These are phyloP conservation scores for Aspergillus sp. DNA, from an alignment of 2,329 filamentous ascomycete genomes.

Conservation along the genomic window DNA sequence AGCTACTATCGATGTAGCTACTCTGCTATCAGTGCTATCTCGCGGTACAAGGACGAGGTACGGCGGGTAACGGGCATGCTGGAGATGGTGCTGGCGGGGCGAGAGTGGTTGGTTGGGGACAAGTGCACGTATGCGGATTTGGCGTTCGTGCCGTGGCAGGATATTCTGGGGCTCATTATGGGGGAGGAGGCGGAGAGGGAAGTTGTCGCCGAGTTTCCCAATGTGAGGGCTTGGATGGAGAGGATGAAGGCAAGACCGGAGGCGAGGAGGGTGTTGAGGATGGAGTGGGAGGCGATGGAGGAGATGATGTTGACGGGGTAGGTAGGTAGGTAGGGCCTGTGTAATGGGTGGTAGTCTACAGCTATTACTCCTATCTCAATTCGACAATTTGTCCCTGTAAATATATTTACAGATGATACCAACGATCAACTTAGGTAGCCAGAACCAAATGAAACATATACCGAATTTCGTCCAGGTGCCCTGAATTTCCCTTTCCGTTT, in stretches of 20 bases:
- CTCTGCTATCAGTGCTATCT: no score
- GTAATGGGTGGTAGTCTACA: no score
- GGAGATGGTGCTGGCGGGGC: slow-evolving; percentile 28
- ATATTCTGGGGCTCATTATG: slow-evolving; percentile 2
- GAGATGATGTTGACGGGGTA: no score
- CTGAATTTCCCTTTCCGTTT: no score
- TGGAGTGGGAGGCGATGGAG: background rate
- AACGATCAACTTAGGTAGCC: no score
- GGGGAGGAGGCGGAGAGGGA: slow-evolving; percentile 1
- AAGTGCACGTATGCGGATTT: slow-evolving; percentile 36
- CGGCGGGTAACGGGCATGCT: slow-evolving; percentile 36
- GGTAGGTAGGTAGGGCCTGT: no score
- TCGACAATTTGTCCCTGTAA: no score
- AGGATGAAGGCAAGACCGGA: background rate
- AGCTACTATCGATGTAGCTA: no score
- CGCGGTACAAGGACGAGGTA: slow-evolving; percentile 36
- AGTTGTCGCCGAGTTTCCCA: background rate
- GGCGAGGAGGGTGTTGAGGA: background rate
- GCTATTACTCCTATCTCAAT: no score
- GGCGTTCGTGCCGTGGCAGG: slow-evolving; percentile 28
- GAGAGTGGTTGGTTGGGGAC: slow-evolving; percentile 33
- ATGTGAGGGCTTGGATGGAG: background rate
- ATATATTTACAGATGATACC: no score
- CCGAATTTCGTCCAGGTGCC: no score
- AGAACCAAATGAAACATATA: no score